Conservation (phyloP, 495 filamentous ascomycete genomes). For the Podospora australis region DNA sequence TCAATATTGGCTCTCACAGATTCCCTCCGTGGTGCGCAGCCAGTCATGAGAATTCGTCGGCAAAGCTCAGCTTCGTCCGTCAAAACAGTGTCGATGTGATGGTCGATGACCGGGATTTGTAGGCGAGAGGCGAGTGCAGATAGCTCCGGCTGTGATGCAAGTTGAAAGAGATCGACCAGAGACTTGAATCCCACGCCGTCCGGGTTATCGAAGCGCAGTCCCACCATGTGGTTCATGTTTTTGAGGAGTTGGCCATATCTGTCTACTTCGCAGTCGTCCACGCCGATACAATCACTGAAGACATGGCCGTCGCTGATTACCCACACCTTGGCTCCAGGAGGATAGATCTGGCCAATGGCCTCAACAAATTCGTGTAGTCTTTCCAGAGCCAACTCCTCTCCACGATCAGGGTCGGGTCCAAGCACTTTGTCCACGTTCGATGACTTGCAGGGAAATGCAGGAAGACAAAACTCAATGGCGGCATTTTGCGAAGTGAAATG, state of each 20-base stretch:
- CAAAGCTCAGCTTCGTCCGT: conserved; percentile 32
- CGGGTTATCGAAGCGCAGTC: background rate
- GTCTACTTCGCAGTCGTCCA: conserved; percentile 33
- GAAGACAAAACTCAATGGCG: conserved; percentile 11
- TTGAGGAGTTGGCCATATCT: conserved; percentile 26
- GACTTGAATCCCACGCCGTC: conserved; percentile 13
- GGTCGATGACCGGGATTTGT: conserved; percentile 17
- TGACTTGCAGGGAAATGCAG: conserved; percentile 18
- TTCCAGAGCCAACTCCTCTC: conserved; percentile 22
- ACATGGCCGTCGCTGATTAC: conserved; percentile 40
- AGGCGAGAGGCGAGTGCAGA: conserved; percentile 3
- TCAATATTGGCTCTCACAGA: conserved; percentile 30
- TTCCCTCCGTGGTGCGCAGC: conserved; percentile 21
- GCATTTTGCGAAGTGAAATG: conserved; percentile 9
- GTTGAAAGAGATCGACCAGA: conserved; percentile 13
- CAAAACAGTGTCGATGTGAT: conserved; percentile 24
- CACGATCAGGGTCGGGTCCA: conserved; percentile 8
- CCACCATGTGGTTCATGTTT: conserved; percentile 26
- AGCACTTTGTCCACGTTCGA: conserved; percentile 16
- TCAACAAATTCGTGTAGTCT: conserved; percentile 26
- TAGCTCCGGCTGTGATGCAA: background rate
- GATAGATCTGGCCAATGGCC: conserved; percentile 25
- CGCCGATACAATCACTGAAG: conserved; percentile 40
- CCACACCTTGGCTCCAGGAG: conserved; percentile 28
- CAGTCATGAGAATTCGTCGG: conserved; percentile 30